Base-by-base conservation (phyloP, 2,329 filamentous ascomycete genomes). In the Bisporella sp. region DNA sequence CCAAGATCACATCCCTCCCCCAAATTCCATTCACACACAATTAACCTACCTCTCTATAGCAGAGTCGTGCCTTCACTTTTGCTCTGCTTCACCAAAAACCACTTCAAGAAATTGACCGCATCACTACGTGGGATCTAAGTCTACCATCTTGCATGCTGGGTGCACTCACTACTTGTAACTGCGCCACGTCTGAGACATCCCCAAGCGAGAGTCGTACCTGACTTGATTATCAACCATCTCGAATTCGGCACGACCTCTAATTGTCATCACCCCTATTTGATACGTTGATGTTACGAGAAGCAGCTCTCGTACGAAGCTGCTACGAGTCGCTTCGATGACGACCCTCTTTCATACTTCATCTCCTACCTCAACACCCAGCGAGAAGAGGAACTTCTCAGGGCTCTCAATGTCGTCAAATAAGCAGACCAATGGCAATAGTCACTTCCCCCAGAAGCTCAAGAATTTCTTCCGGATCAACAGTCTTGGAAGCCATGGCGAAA, bases 401-500 rank as follows among this genome's bases (percentile, higher is more conserved):
- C 49, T 59, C 53, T 61, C 62, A 9, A 65, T 66, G 63, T 59
- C 64, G 48, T 70, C 75, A 55, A 71, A 73, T 63, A 82, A 82
- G 69, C 72, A 68, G 59, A 62, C 73, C 62, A 72, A 72, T 66
- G 70, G 73, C 58, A 72, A 74, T 60, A 72, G 70, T 68, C 81
- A 82, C 65, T 82, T 85, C 64, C 82, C 81, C 57, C 81, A 84
- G 67, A 82, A 81, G 64, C 67, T 86, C 60, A 84, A 81, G 72
- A 85, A 80, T 68, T 85, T 86, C 73, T 86, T 86, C 69, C 81
- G 81, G 61, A 84, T 85, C 66, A 85, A 77, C 65, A 77, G 69
- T 61, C 66, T 69, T 50, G 67, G 66, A 43, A 59, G 48, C 54
- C 65, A 65, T 57, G 61, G 59, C 48, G 66, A 71, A 45, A 70